These are phyloP conservation scores for Graphium sp. DNA, from an alignment of 2,329 filamentous ascomycete genomes.

Conservation along the genomic window DNA sequence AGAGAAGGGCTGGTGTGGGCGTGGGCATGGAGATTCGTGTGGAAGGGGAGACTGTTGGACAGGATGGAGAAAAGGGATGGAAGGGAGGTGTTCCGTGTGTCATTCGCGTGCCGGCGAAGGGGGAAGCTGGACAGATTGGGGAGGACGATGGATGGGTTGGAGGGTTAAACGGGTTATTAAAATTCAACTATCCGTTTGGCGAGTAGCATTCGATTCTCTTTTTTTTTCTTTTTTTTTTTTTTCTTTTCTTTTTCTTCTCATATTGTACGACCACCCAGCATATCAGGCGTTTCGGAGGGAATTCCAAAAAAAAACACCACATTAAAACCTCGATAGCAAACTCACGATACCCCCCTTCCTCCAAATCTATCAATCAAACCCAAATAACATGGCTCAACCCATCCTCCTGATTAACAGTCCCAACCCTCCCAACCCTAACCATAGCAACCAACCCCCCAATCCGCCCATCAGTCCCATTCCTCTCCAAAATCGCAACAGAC, in stretches of 20 bases:
- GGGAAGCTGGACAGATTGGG: constrained; percentile 12
- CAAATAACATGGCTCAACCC: constrained; percentile 29
- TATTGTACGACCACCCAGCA: too few species aligned
- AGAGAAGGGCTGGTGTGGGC: constrained; percentile 47
- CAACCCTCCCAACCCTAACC: constrained; percentile 20
- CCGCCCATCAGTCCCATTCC: constrained; percentile 36
- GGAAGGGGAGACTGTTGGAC: constrained; percentile 64
- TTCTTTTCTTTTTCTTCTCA: neutral
- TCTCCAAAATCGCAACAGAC: constrained; percentile 37
- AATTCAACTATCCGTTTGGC: constrained; percentile 72
- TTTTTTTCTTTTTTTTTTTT: neutral
- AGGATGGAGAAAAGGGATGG: constrained; percentile 29
- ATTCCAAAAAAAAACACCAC: neutral
- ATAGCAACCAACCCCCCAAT: constrained; percentile 29
- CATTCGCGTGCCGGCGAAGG: constrained; percentile 43
- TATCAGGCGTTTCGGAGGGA: neutral
- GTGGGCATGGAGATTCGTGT: constrained; percentile 77
- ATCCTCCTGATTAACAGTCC: constrained; percentile 23
- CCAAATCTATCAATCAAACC: constrained; percentile 7
- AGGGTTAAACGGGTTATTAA: constrained; percentile 78
- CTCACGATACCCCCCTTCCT: neutral
- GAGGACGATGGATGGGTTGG: constrained; percentile 88
- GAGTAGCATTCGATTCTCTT: constrained; percentile 1
- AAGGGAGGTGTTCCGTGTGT: constrained; percentile 81
- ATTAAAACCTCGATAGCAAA: neutral